Base-by-base conservation (phyloP, 2,329 filamentous ascomycete species). In the Trichoderma sp. region DNA sequence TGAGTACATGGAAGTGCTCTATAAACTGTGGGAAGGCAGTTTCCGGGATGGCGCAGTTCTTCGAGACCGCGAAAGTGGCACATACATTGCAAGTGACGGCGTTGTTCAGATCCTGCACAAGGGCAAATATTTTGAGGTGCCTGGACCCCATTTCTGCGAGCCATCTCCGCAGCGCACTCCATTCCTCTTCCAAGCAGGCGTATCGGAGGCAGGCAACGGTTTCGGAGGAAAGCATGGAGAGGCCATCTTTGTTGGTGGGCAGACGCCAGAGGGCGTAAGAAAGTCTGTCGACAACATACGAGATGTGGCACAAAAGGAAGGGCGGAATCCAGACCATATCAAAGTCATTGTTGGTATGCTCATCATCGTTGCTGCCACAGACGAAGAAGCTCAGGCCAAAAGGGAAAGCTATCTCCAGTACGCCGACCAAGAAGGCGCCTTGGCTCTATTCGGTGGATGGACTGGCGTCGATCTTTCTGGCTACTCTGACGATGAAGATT, bases 171-270 rank as follows among this genome's bases (percentile, higher is more conserved):
- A 68, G 59, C 66, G 66, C 16, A 68, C 66, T 18, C 66, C 59
- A 18, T 64, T 68, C n/a, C 59, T 68, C 24, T 68, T 68, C 37
- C 58, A 65, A 54, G 66, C 66, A 30, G 66, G 66, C 34, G 66
- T 68, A 5, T 68, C 66, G 11, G 66, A 68, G 39, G 59, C 66
- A n/a, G 66, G 66, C 13, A 68, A 68, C 11, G 59, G 49, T 16
- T 68, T 68, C n/a, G 66, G 66, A 39, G 66, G 66, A 30, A 68
- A 68, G 49, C 66, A 68, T 10, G 66, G 59, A 30, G 66, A 68
- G 14, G 59, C 66, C 46, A 68, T 68, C 21, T 65, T 68, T 60
- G 59, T 68, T 30, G 59, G 58, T 14, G 66, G 66, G 10, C 59
- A 68, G 37, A 65, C 58, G 11, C 59, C 66, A 7, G 66, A 68